Base-by-base conservation (phyloP, 495 filamentous ascomycete genomes). In the Podospora pseudopauciseta region DNA sequence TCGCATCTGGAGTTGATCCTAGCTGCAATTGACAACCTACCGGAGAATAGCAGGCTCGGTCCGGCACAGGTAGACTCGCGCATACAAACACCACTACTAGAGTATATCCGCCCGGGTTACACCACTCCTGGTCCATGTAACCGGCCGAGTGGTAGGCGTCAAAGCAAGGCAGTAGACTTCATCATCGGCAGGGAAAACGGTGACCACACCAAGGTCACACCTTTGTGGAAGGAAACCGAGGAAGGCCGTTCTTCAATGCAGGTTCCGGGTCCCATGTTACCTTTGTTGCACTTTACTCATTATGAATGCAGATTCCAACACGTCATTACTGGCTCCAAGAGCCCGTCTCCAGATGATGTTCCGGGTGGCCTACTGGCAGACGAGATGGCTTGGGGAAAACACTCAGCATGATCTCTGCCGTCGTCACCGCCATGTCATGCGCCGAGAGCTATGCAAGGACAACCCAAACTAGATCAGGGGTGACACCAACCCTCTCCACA, bases 331-430 rank as follows among this genome's bases (percentile, higher is more conserved):
- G 53, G 53, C 5, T 61, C 34, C 39, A 73, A 44, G 26, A 67
- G 63, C 11, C 18, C 19, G 19, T 57, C 26, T 5, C 61, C 68
- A 6, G 32, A 62, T 26, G 63, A 34, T 6, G 26, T 34, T 6
- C 62, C 60, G 3, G 80, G 80, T 3, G 79, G 80, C 7, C 72
- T 81, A 9, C 63, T 82, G 3, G 80, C 79, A 0, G 82, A 83
- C 70, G 77, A 79, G 16, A 82, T 83, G 80, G 82, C 0, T 75
- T 83, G 44, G 82, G 82, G 6, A 83, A 84, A 72, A 77, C 82
- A 0, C 66, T 84, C 9, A 76, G 75, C 7, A 70, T 81, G 39
- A 58, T 84, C 6, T 66, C 80, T 11, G 64, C 76, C 5, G 72
- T 83, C 53, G 60, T 76, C 6, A 66, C 62, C 57, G 78, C 65